Evolutionary conservation across 140 eudicot species (phyloP).

Genomic region (Stevia rebaudiana): DNA sequence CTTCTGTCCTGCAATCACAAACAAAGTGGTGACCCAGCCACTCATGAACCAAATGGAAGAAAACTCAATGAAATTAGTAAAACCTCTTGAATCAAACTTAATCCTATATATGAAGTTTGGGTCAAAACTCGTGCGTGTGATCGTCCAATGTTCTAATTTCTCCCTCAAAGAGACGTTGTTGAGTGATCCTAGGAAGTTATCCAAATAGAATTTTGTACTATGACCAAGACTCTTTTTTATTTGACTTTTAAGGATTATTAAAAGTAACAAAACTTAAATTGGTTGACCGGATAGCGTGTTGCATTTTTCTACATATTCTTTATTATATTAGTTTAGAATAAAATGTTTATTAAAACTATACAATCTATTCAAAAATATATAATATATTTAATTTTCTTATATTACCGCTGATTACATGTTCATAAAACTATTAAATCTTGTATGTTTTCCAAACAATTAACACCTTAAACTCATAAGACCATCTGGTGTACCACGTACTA

Average conservation of each 20-base stretch:
- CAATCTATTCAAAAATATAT: background rate
- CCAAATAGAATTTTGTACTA: conserved; percentile 2
- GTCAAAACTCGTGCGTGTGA: conserved; percentile 34
- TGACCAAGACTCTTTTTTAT: background rate
- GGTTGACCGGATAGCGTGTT: background rate
- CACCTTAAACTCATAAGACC: too few relatives aligned
- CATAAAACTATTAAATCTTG: background rate
- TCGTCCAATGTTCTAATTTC: conserved; percentile 19
- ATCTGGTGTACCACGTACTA: too few relatives aligned
- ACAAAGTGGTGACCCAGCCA: too few relatives aligned
- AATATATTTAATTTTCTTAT: background rate
- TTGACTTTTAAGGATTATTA: background rate
- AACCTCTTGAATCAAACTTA: background rate
- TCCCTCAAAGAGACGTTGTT: conserved; percentile 36
- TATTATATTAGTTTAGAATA: too few relatives aligned
- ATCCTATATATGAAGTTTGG: background rate
- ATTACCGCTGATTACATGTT: background rate
- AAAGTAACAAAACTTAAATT: background rate
- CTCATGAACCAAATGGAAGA: too few relatives aligned
- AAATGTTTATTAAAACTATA: too few relatives aligned
- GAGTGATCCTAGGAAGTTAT: conserved; percentile 22
- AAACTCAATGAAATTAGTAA: too few relatives aligned
- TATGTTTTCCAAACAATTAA: background rate
- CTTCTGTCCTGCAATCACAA: too few relatives aligned
- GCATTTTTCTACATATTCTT: background rate